Evolutionary conservation across 1,139 yeast genomes (phyloP), one percentile per base, ranked within the genome.

Genomic region (Candida neerlandica): DNA sequence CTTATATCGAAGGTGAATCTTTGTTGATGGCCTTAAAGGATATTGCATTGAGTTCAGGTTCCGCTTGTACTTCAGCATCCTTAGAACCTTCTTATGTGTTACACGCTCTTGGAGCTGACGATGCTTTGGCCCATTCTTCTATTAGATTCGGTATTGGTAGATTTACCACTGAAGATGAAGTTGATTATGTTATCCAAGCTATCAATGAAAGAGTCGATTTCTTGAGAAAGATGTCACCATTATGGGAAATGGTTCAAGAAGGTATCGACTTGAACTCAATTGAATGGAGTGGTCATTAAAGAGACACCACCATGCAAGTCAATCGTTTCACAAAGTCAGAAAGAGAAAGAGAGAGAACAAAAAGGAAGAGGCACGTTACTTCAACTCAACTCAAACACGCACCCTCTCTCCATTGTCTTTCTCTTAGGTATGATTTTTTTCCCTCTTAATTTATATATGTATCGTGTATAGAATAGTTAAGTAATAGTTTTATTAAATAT

Each of bases 191-290:
- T 42, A 79, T 92, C 56, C 78, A 86, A 55, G 96, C 97, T 21
- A 91, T 94, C 53, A 78, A 82, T 49, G 92, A 89, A 67, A 83
- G 97, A 70, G 99, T 94, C 47, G 87, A 86, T 55, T 91, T 90
- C 70, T 80, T 94, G 65, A 83, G 99, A 69, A 95, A 91, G 64
- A 79, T 94, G 74, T 86, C 96, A 47, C 99, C 99, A 48, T 78
- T 94, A 60, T 94, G 98, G 98, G 99, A 94, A 73, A 92, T 94
- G 98, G 97, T 90, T 49, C 97, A 94, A 71, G 99, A 94, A 58
- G 99, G 99, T 57, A 92, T 94, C 64, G 99, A 94, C 65, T 79
- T 95, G 67, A 81, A 87, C 63, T 80, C 96, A 42, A 94, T 94
- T 63, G 96, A 94, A 73, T 94, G 99, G 99, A 89, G 96, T 51